Evolutionary conservation across 2,329 filamentous ascomycete genomes (phyloP).

Genomic region (Lasiodiplodia hormozganensis): DNA sequence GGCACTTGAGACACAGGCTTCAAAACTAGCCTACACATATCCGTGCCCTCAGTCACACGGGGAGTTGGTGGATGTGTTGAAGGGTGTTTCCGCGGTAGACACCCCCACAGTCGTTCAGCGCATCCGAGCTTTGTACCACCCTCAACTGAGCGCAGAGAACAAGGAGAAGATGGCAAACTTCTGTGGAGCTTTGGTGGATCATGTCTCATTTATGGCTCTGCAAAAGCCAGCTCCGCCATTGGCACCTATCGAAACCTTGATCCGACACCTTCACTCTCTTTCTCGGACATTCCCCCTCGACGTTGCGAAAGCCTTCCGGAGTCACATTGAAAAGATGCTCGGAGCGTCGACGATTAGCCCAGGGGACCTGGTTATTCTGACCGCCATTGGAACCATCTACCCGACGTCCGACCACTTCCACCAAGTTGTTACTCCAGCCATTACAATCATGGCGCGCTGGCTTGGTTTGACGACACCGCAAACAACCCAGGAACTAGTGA

Average conservation of each 20-base stretch:
- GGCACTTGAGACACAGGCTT: slow-evolving; percentile 54
- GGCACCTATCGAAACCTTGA: slow-evolving; percentile 75
- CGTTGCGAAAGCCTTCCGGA: slow-evolving; percentile 78
- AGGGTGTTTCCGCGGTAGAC: slow-evolving; percentile 67
- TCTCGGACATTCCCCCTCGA: slow-evolving; percentile 83
- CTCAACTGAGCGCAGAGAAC: slow-evolving; percentile 83
- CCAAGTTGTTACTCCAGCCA: slow-evolving; percentile 88
- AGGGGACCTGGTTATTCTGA: slow-evolving; percentile 85
- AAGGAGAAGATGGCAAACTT: slow-evolving; percentile 81
- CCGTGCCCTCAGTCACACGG: slow-evolving; percentile 80
- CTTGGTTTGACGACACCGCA: slow-evolving; percentile 78
- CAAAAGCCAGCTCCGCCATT: slow-evolving; percentile 64
- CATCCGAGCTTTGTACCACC: slow-evolving; percentile 90
- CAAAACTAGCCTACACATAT: slow-evolving; percentile 78
- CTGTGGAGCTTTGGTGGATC: slow-evolving; percentile 69
- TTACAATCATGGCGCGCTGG: slow-evolving; percentile 83
- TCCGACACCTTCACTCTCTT: slow-evolving; percentile 91
- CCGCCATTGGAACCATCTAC: slow-evolving; percentile 83
- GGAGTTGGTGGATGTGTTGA: slow-evolving; percentile 72
- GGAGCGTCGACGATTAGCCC: slow-evolving; percentile 60
- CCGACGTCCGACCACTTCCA: slow-evolving; percentile 98
- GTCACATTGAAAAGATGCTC: slow-evolving; percentile 68
- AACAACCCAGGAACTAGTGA: slow-evolving; percentile 69
- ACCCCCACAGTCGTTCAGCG: slow-evolving; percentile 83
- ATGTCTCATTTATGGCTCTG: slow-evolving; percentile 65